A percentile compares a stretch with the other conserved stretches of the same genome.
Evolutionary conservation across 257 asterid species (phyloP).

Genomic region (Solanum arcanum): DNA sequence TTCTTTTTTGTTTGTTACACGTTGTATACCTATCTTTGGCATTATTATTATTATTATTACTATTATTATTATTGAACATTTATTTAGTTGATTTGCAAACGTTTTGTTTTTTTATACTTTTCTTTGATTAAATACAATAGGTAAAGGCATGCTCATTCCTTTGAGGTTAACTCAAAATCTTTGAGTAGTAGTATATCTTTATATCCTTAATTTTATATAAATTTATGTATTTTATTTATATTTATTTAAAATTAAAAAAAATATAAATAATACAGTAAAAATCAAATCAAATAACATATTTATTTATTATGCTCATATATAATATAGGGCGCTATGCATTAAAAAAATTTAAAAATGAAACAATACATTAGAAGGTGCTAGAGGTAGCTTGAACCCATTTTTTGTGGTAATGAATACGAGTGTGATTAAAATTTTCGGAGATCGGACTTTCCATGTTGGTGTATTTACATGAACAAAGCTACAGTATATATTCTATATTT

Average conservation of each 20-base stretch:
- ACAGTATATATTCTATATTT: background rate
- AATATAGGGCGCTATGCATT: background rate
- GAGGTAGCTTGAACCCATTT: background rate
- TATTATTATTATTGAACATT: background rate
- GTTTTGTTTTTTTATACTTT: background rate
- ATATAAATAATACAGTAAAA: no score
- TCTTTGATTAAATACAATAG: background rate
- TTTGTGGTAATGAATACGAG: background rate
- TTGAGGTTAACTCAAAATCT: background rate
- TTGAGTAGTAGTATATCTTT: background rate
- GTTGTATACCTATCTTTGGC: background rate
- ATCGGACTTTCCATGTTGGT: background rate
- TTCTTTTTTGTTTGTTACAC: background rate
- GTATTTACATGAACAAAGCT: background rate
- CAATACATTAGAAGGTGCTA: background rate
- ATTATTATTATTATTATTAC: background rate
- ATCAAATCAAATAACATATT: no score
- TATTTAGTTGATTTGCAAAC: background rate
- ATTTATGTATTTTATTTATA: no score
- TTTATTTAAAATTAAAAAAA: fast-evolving
- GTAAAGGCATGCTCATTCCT: background rate
- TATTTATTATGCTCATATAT: no score
- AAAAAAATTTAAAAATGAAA: background rate
- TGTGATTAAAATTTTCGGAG: background rate
- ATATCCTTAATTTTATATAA: no score